Evolutionary conservation across 345 rosid species (phyloP), one percentile per base, ranked within the genome.

Genomic region (Syzygium grande): DNA sequence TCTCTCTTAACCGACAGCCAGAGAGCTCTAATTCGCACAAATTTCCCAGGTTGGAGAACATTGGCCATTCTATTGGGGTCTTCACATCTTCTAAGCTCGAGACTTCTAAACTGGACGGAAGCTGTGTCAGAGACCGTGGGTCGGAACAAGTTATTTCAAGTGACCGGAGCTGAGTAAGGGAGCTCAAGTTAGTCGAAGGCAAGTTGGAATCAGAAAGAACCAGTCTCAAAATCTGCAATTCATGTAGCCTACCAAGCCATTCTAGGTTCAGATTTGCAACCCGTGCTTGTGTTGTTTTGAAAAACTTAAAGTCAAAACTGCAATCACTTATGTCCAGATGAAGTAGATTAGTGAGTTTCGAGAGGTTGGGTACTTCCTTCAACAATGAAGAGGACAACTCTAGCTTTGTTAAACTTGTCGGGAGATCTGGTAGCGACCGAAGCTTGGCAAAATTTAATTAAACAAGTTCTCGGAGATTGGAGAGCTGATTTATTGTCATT

Each of bases 241-340:
- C 34, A 53, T 9, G 16, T 1, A 84, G 22, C 22, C 56, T 84
- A 1, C 55, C 56, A 13, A 84, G 85, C 85, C 85, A 84, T 19
- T 52, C 38, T 34, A 84, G 19, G 9, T 25, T 5, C 9, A 56
- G 56, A 84, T 51, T 84, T 51, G 52, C 15, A 51, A 25, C 55
- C 5, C 3, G 2, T 12, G 2, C 21, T 0, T 2, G 19, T 29
- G 2, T 14, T 14, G 0, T 3, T 61, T 0, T 4, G 0, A 0
- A 2, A 5, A 13, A 6, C 34, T 14, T 1, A 3, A 7, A 0
- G 19, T n/a, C 4, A 14, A 1, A 2, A 61, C 1, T 11, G 11
- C 0, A 29, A 9, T 7, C 77, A 29, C 77, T 63, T 29, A 63
- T 7, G 21, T 63, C 41, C 3, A 63, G 0, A 63, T 63, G 77